Base-by-base conservation (phyloP, 108 stramenopile genomes). In the Pseudonitzschia multistriata region DNA sequence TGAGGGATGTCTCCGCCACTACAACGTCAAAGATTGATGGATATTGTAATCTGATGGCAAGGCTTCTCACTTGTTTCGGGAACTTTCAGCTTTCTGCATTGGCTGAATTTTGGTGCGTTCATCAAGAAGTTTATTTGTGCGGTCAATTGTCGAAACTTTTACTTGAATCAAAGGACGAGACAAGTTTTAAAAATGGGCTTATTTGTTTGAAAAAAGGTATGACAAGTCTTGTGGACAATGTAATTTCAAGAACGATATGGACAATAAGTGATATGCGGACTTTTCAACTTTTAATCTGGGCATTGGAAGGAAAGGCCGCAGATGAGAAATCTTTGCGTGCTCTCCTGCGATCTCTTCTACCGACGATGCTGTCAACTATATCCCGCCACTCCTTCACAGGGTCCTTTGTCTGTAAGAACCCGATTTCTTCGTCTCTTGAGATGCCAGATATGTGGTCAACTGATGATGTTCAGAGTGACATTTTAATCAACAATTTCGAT, bases 241-340 rank as follows among this genome's bases (percentile, higher is more conserved):
- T 63, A 28, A 37, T 85, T 22, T 40, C 70, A 36, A 60, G 75
- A 53, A 79, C 84, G 10, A 62, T 78, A 37, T 86, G 86, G 81
- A 37, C 80, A 31, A 64, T 82, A 5, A 68, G 72, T 25, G 91
- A 92, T 27, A 77, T 96, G 10, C 79, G 93, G 55, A 84, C 94
- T 11, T 92, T 89, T 64, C 96, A 96, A 60, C 88, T 90, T 7
- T 68, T 97, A 5, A 6, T 87, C 21, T 97, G 96, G 96, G 83
- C 88, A 24, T 66, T 85, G 53, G 92, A 93, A 3, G 76, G 77
- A 66, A 48, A 75, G 22, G 29, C 68, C 13, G 22, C 35, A 25
- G 72, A 78, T 6, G 67, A 79, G 61, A 68, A 37, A 60, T 17
- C 49, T 7, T 40, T 88, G 29, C 45, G 48, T 30, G 70, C 66